Evolutionary conservation across 495 filamentous ascomycete genomes (phyloP).

Genomic region (Neurospora africana): DNA sequence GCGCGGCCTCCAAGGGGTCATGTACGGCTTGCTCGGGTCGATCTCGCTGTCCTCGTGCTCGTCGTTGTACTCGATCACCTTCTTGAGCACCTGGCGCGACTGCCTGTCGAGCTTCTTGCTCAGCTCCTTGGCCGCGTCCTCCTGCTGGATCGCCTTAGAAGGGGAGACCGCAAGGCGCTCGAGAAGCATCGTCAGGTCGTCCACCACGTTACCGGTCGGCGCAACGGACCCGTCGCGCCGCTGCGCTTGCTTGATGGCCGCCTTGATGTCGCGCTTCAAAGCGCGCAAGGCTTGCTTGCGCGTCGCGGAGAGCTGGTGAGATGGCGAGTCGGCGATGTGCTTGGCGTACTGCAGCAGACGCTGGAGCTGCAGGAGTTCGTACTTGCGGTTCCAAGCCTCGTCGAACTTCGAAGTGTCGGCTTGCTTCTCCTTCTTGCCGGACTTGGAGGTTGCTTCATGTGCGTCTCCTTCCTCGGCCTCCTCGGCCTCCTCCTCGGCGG

Average conservation of each 20-base stretch:
- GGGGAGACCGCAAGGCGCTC: conserved; percentile 6
- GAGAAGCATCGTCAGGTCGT: conserved; percentile 21
- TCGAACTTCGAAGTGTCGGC: conserved; percentile 13
- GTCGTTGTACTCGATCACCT: conserved; percentile 23
- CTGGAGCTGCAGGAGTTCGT: conserved; percentile 2
- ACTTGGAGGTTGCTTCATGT: conserved; percentile 11
- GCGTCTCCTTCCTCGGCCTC: conserved; percentile 12
- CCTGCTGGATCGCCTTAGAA: neutral
- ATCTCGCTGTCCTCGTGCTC: conserved; percentile 50
- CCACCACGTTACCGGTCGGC: conserved; percentile 10
- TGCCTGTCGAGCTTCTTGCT: neutral
- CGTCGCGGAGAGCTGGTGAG: conserved; percentile 12
- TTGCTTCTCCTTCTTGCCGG: conserved; percentile 10
- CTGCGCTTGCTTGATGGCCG: conserved; percentile 12
- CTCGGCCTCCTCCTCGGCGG: conserved; percentile 12
- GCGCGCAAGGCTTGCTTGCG: conserved; percentile 28
- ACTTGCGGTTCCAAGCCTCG: neutral
- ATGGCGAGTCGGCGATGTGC: conserved; percentile 10
- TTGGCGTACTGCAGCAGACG: conserved; percentile 13
- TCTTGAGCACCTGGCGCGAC: conserved; percentile 1
- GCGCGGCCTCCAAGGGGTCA: conserved; percentile 82
- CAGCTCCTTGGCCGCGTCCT: neutral
- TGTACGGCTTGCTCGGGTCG: conserved; percentile 72
- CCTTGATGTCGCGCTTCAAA: conserved; percentile 21
- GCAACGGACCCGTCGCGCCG: conserved; percentile 3